These are phyloP conservation scores for Entomortierella parvispora DNA, from an alignment of 192 early-diverging fungal genomes.

Conservation along the genomic window DNA sequence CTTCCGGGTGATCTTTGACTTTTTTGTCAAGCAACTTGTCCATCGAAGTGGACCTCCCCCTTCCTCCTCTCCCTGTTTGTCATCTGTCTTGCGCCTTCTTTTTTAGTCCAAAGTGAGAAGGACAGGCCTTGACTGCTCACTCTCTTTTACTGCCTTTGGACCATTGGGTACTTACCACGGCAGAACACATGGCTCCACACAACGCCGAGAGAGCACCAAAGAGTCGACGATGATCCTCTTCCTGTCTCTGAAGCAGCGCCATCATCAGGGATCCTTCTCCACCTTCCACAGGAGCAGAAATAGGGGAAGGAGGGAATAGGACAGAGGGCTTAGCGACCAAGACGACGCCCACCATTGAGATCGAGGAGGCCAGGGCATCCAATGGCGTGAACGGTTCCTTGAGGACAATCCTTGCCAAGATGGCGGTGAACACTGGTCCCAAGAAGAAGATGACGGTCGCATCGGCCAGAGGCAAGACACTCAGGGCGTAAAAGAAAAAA, in stretches of 20 bases:
- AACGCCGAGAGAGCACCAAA: conserved; percentile 22
- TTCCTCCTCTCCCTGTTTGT: no score
- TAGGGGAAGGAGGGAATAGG: conserved; percentile 41
- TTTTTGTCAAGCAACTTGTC: no score
- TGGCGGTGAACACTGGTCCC: conserved; percentile 78
- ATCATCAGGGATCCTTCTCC: neutral
- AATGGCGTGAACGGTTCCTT: conserved; percentile 70
- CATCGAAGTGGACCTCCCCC: no score
- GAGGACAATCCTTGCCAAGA: conserved; percentile 69
- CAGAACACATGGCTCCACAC: conserved; percentile 49
- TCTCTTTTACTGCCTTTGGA: no score
- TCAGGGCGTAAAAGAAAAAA: conserved; percentile 77
- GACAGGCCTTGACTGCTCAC: no score
- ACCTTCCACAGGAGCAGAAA: neutral
- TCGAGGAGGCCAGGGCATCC: conserved; percentile 62
- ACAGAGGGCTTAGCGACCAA: conserved; percentile 69
- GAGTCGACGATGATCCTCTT: conserved; percentile 14
- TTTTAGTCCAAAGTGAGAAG: no score
- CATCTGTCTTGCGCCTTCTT: no score
- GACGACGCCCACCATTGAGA: conserved; percentile 71
- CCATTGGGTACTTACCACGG: conserved; percentile 46
- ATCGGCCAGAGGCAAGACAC: conserved; percentile 75
- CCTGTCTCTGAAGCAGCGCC: conserved; percentile 12
- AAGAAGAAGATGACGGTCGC: conserved; percentile 84
- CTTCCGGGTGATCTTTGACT: no score